These are phyloP conservation scores for Phytophthora colocasiae DNA, from an alignment of 352 stramenopile genomes.

Conservation along the genomic window DNA sequence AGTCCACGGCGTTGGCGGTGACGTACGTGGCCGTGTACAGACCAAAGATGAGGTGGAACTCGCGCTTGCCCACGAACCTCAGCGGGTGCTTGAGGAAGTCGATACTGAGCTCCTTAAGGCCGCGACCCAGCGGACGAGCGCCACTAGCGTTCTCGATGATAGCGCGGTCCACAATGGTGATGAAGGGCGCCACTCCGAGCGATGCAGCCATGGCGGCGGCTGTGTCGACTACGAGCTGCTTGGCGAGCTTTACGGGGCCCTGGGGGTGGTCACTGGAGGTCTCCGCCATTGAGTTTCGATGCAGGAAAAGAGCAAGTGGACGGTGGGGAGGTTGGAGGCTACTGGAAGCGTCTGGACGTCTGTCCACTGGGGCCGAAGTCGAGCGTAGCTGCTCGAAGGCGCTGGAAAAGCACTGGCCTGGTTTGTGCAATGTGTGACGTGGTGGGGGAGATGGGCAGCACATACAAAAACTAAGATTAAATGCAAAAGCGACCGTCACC, in stretches of 20 bases:
- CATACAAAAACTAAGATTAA: conserved; percentile 32
- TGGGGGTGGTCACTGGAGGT: conserved; percentile 19
- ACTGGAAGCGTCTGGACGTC: conserved; percentile 1
- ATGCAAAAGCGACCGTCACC: conserved; percentile 3
- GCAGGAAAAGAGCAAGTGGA: conserved; percentile 35
- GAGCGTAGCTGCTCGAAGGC: conserved; percentile 32
- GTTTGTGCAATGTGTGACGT: conserved; percentile 38
- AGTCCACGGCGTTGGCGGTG: conserved; percentile 87
- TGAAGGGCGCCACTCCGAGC: conserved; percentile 85
- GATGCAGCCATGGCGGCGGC: conserved; percentile 68
- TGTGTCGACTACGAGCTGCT: conserved; percentile 69
- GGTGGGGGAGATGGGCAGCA: conserved; percentile 24
- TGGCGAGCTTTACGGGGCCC: conserved; percentile 40
- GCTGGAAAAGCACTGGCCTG: conserved; percentile 13
- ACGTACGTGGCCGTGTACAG: conserved; percentile 92
- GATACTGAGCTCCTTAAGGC: conserved; percentile 67
- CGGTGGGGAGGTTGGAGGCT: background rate
- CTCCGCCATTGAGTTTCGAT: conserved; percentile 29
- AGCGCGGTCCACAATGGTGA: conserved; percentile 89
- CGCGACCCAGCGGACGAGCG: conserved; percentile 61
- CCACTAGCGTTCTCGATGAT: conserved; percentile 92
- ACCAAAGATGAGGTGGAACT: conserved; percentile 91
- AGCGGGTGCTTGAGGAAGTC: conserved; percentile 75
- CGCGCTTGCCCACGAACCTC: conserved; percentile 83
- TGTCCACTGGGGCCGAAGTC: conserved; percentile 30